These are phyloP conservation scores for Ceratobasidium theobromae DNA, from an alignment of 1,284 basidiomycete genomes.

Conservation along the genomic window DNA sequence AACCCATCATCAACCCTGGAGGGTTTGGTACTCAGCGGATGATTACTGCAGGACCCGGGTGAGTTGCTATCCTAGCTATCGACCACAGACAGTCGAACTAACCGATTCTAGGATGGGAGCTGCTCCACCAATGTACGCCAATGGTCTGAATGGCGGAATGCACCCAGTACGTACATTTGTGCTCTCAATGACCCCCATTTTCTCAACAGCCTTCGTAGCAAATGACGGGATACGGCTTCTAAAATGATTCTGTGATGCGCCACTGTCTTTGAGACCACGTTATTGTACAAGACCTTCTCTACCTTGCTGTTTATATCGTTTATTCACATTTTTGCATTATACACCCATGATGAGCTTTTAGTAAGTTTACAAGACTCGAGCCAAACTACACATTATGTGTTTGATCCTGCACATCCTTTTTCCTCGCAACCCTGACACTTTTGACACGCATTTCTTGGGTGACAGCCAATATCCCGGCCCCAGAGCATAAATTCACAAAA, in stretches of 20 bases:
- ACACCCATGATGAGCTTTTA: background rate
- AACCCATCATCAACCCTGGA: slow-evolving; percentile 79
- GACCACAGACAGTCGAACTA: slow-evolving; percentile 16
- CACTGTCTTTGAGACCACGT: slow-evolving; percentile 3
- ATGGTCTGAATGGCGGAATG: slow-evolving; percentile 50
- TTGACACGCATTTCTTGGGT: no score
- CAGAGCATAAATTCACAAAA: no score
- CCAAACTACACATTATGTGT: no score
- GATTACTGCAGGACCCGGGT: slow-evolving; percentile 69
- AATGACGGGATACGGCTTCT: slow-evolving; percentile 38
- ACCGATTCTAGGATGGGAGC: slow-evolving; percentile 25
- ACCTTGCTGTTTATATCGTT: slow-evolving; percentile 11
- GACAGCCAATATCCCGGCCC: no score
- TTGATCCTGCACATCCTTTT: no score
- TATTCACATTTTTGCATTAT: slow-evolving; percentile 8
- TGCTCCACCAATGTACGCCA: slow-evolving; percentile 46
- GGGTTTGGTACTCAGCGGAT: slow-evolving; percentile 60
- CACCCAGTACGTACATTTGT: slow-evolving; percentile 47
- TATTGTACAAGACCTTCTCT: slow-evolving; percentile 18
- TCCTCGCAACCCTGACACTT: no score
- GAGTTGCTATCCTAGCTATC: background rate
- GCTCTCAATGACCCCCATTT: background rate
- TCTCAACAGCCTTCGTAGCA: slow-evolving; percentile 26
- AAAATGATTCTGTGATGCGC: slow-evolving; percentile 20
- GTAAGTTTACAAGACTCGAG: no score